A percentile compares a stretch with the other conserved stretches of the same genome.
Conservation (phyloP, 768 basidiomycete genomes). For the Exsudoporus frostii region DNA sequence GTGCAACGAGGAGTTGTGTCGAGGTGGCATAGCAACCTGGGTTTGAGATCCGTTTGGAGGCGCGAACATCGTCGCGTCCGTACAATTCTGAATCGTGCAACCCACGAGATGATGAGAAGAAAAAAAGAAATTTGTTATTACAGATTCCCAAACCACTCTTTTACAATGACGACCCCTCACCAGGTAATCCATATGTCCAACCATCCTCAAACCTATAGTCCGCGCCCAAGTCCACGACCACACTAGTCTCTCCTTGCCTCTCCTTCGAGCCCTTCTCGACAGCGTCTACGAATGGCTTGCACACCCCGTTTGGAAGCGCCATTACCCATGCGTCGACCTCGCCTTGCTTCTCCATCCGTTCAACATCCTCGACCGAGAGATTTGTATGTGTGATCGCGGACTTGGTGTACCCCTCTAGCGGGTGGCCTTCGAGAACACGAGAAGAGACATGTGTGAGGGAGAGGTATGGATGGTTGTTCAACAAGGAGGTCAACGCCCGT, state of each 20-base stretch:
- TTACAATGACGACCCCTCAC: constrained; percentile 61
- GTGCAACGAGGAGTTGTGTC: constrained; percentile 87
- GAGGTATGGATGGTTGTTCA: constrained; percentile 85
- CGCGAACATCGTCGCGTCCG: constrained; percentile 61
- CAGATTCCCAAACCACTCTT: constrained; percentile 32
- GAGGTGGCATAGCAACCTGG: constrained; percentile 98
- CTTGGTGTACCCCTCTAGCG: constrained; percentile 81
- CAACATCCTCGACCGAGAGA: constrained; percentile 73
- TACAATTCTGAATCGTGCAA: constrained; percentile 70
- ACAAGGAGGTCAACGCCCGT: constrained; percentile 82
- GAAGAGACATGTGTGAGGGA: constrained; percentile 95
- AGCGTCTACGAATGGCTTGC: constrained; percentile 96
- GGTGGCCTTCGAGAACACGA: constrained; percentile 83
- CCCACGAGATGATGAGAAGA: constrained; percentile 26
- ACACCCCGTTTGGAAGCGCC: constrained; percentile 97
- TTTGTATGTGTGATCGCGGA: constrained; percentile 71
- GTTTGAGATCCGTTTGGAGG: constrained; percentile 87
- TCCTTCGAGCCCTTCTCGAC: constrained; percentile 71
- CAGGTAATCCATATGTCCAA: constrained; percentile 98
- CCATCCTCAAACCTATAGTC: constrained; percentile 93
- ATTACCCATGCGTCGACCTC: constrained; percentile 98
- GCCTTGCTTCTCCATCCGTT: constrained; percentile 82
- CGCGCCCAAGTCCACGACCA: constrained; percentile 89
- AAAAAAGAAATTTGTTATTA: constrained; percentile 37
- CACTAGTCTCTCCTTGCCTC: constrained; percentile 50